A percentile compares a stretch with the other conserved stretches of the same genome.
Evolutionary conservation across 31 red algal genomes (phyloP).

Genomic region (Asparagopsis taxiformis): DNA sequence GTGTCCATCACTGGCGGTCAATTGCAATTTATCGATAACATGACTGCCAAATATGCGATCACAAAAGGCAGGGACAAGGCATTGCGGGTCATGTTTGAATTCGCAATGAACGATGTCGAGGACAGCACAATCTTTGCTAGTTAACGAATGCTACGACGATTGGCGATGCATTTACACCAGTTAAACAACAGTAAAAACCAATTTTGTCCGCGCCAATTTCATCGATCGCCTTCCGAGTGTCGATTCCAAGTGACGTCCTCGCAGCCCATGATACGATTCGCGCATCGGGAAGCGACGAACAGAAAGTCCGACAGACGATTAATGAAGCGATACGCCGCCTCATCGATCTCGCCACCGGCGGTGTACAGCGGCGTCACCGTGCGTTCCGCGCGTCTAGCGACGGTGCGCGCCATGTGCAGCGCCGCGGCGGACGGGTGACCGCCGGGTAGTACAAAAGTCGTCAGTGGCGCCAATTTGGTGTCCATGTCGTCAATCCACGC

Average conservation of each 20-base stretch:
- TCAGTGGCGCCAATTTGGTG: constrained; percentile 34
- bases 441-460: constrained; percentile 75
- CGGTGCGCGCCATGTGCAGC: constrained; percentile 72
- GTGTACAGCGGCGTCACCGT: constrained; percentile 47
- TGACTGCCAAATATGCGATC: constrained; percentile 29
- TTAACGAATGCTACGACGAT: background rate
- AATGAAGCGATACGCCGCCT: constrained; percentile 66
- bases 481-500: constrained; percentile 83
- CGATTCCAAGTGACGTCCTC: constrained; percentile 43
- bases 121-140: constrained; percentile 18
- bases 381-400: constrained; percentile 70
- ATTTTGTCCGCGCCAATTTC: too few species aligned
- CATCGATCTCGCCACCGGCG: constrained; percentile 41
- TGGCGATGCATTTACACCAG: too few species aligned
- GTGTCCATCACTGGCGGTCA: background rate
- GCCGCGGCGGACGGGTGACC: constrained; percentile 67
- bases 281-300: constrained; percentile 60
- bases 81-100: constrained; percentile 41
- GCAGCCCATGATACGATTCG: constrained; percentile 41
- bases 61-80: constrained; percentile 25
- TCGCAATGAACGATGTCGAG: constrained; percentile 32
- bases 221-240: too few species aligned
- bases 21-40: constrained; percentile 14
- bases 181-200: too few species aligned
- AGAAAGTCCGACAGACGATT: constrained; percentile 83